Evolutionary conservation across 192 early-diverging fungal genomes (phyloP).

Genomic region (Piromyces finnis): DNA sequence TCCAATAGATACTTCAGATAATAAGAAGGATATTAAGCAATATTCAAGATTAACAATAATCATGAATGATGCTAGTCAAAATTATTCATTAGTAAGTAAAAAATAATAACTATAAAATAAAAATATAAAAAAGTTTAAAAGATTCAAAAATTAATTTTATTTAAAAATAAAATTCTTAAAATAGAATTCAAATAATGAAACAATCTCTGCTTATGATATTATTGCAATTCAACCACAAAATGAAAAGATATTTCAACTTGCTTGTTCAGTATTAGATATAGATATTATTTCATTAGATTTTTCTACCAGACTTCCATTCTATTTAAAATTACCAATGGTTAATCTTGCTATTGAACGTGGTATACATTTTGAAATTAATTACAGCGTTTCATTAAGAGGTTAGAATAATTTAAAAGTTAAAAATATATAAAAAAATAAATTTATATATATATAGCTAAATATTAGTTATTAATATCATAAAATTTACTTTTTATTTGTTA

Average conservation of each 20-base stretch:
- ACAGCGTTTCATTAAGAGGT: slow-evolving; percentile 48
- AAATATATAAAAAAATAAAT: no score
- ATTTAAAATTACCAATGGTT: slow-evolving; percentile 41
- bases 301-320: slow-evolving; percentile 41
- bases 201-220: slow-evolving; percentile 32
- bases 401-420: no score
- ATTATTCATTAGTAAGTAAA: neutral
- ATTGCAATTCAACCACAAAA: slow-evolving; percentile 51
- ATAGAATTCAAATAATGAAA: neutral
- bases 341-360: slow-evolving; percentile 53
- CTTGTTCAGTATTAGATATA: slow-evolving; percentile 46
- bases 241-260: slow-evolving; percentile 52
- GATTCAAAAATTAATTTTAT: no score
- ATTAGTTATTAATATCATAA: no score
- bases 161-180: no score
- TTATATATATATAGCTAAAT: no score
- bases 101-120: no score
- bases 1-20: neutral
- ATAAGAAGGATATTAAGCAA: neutral
- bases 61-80: neutral
- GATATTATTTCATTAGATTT: slow-evolving; percentile 71
- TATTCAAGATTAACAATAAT: neutral
- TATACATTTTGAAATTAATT: slow-evolving; percentile 62
- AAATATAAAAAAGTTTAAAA: no score
- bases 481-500: no score